Conservation (phyloP, 768 basidiomycete species). For the Pisolithus marmoratus region DNA sequence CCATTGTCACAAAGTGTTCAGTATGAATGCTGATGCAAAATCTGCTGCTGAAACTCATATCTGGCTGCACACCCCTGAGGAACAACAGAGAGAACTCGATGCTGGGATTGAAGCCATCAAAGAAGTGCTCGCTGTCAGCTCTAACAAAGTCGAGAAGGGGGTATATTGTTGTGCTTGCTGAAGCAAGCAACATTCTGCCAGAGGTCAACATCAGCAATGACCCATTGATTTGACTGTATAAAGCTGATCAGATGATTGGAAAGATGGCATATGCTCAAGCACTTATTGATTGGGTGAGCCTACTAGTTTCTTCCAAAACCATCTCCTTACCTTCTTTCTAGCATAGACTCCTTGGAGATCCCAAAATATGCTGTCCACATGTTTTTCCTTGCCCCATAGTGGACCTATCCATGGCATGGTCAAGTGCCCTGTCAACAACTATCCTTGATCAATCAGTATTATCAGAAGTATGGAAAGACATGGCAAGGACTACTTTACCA, state of each 20-base stretch:
- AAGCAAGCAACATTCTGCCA: not conserved
- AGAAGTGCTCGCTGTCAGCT: not conserved
- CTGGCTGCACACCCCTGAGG: not conserved
- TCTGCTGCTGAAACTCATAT: not conserved
- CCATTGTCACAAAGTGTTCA: conserved; percentile 13
- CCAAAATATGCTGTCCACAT: not conserved
- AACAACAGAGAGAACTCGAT: not conserved
- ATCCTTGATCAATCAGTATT: not conserved
- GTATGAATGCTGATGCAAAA: conserved; percentile 5
- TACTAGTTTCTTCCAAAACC: no score
- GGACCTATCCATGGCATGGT: conserved; percentile 1
- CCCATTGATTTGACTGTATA: no score
- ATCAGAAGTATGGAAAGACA: conserved; percentile 4
- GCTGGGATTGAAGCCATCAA: not conserved
- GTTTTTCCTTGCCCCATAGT: not conserved
- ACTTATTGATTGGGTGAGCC: no score
- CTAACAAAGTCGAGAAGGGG: not conserved
- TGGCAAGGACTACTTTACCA: conserved; percentile 10
- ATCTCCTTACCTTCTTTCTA: no score
- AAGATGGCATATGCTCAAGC: no score
- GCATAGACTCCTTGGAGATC: not conserved
- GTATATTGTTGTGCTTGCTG: not conserved
- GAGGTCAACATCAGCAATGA: no score
- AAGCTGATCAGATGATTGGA: no score
- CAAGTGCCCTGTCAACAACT: not conserved